Base-by-base conservation (phyloP, 2,329 filamentous ascomycete genomes). In the Knufia fluminis region DNA sequence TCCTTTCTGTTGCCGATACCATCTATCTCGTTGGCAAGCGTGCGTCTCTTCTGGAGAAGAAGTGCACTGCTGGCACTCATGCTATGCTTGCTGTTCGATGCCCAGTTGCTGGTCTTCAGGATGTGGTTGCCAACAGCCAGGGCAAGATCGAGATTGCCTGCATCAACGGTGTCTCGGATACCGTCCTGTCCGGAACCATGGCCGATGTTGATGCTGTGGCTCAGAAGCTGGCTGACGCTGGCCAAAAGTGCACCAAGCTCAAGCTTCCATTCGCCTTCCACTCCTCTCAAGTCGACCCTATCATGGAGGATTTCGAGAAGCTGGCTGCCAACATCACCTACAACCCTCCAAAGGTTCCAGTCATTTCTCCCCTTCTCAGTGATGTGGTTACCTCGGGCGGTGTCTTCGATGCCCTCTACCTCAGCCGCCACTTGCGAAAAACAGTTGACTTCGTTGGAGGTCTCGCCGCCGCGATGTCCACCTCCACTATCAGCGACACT, bases 191-290 rank as follows among this genome's bases (percentile, higher is more conserved):
- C 36, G 69, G 68, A 2, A 58, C 62, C 1, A 61, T 57, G 49
- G 54, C 52, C 7, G 62, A 65, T 20, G 68, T 72, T 28, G 66
- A 69, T 28, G 50, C 57, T 7, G 58, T 70, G 33, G 58, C 62
- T 1, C 62, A 67, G 28, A 63, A 61, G 19, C 61, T 67, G 40
- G 55, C 61, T 2, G 61, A 63, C 22, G 60, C 63, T 46, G 65
- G 64, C 2, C 60, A 69, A 42, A 70, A 69, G 46, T 64, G 61
- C 39, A 71, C 67, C 3, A 68, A 66, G 49, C 54, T 72, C 16
- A 66, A 64, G 54, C 63, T 72, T 2, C 69, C 69, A 7, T 72
- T 68, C 44, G 70, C 70, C 9, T 72, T 72, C 64, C 70, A 72
- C 51, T 71, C 69, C 12, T 63, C 67, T 8, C 70, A 72, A 52